Conservation (phyloP, 805 yeast species). For the Saccharomyces cerevisiae region DNA sequence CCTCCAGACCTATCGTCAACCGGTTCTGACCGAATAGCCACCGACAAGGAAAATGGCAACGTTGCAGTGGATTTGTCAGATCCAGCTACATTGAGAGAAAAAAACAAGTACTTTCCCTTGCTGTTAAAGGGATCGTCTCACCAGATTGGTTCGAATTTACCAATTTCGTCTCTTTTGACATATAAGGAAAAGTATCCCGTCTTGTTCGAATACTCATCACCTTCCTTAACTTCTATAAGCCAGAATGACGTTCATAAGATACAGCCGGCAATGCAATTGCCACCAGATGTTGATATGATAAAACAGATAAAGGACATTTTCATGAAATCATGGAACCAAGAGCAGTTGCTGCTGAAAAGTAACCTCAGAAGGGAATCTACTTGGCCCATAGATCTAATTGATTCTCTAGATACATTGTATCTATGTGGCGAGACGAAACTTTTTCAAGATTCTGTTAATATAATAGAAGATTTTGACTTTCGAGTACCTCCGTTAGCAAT, state of each 20-base stretch:
- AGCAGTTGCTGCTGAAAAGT: slow-evolving; percentile 3
- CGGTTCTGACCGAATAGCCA: background rate
- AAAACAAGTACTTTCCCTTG: slow-evolving; percentile 36
- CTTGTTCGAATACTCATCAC: slow-evolving; percentile 20
- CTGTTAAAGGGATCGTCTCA: slow-evolving; percentile 14
- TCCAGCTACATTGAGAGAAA: slow-evolving; percentile 22
- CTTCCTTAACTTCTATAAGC: slow-evolving; percentile 4
- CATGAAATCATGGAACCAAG: slow-evolving; percentile 35
- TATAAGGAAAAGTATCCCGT: slow-evolving; percentile 22
- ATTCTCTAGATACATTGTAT: slow-evolving; percentile 43
- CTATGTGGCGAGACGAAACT: slow-evolving; percentile 38
- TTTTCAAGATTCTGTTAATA: slow-evolving; percentile 32
- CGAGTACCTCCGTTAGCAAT: slow-evolving; percentile 34
- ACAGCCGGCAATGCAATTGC: background rate
- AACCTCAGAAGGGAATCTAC: background rate
- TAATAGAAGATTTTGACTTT: slow-evolving; percentile 35
- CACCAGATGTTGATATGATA: slow-evolving; percentile 20
- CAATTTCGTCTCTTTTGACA: slow-evolving; percentile 13
- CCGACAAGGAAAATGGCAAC: background rate
- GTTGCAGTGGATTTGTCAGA: slow-evolving; percentile 10
- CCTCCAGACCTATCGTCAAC: background rate
- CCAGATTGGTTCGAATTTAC: slow-evolving; percentile 1
- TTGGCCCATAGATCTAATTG: slow-evolving; percentile 45
- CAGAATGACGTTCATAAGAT: background rate
- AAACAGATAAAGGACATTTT: slow-evolving; percentile 32